Base-by-base conservation (phyloP, 257 asterid species). In the Ballota nigra region DNA sequence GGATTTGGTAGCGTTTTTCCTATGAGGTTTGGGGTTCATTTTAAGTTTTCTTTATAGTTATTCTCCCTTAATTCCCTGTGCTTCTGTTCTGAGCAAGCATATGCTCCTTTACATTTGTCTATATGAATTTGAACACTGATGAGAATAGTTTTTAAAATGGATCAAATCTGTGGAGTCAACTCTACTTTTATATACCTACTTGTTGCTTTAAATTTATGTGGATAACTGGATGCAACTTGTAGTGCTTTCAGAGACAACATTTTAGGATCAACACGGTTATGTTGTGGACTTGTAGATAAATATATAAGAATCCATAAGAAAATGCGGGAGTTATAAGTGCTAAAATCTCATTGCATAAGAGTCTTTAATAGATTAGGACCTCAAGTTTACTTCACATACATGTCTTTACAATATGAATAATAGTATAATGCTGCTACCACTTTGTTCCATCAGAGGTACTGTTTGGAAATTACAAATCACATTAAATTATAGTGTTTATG, bases 1-100 rank as follows among this genome's bases (percentile, higher is more conserved):
- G 90, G 90, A 40, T 82, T 88, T 57, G 78, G 87, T 73, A 77
- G 89, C 75, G 73, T 86, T 19, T 89, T 84, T 51, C 96, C 89
- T n/a, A 51, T 75, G 76, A 92, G 98, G 98, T 92, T 76, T 55
- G 76, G 19, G 12, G 38, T 68, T 68, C n/a, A 19, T 18, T n/a
- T 24, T 57, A 10, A 49, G 16, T 45, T 22, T 11, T n/a, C 18
- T 61, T 22, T 11, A 6, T 28, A 57, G 33, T 60, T 28, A 15
- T 61, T 63, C 29, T 29, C 49, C 8, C 4, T 11, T n/a, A n/a
- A n/a, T n/a, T n/a, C n/a, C n/a, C n/a, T n/a, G n/a, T n/a, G n/a
- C n/a, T n/a, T n/a, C n/a, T n/a, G n/a, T n/a, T n/a, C n/a, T n/a
- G n/a, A n/a, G n/a, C n/a, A n/a, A n/a, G n/a, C n/a, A 18, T 16